A percentile compares a stretch with the other conserved stretches of the same genome.
Conservation (phyloP, 371 early-diverging fungal species). For the Mucor mucedo region DNA sequence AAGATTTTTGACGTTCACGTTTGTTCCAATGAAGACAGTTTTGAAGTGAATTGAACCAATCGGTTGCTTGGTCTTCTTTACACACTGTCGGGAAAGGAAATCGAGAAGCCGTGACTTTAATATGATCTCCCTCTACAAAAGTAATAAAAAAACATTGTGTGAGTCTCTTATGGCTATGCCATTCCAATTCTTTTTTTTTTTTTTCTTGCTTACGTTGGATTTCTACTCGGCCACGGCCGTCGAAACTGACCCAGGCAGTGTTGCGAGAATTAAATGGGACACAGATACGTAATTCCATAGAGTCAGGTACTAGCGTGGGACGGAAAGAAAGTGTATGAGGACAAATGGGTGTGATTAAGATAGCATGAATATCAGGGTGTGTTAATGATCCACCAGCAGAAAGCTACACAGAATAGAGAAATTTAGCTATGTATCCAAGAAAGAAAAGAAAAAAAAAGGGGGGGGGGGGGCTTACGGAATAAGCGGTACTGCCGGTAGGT, state of each 20-base stretch:
- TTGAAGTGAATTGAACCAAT: slow-evolving; percentile 85
- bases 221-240: slow-evolving; percentile 90
- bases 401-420: slow-evolving; percentile 45
- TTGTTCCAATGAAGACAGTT: slow-evolving; percentile 88
- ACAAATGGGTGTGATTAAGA: slow-evolving; percentile 94
- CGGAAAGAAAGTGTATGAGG: slow-evolving; percentile 95
- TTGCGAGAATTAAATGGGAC: slow-evolving; percentile 79
- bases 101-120: slow-evolving; percentile 82
- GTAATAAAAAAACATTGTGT: background rate
- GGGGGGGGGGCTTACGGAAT: slow-evolving; percentile 70
- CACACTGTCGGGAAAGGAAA: slow-evolving; percentile 92
- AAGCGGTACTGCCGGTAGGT: slow-evolving; percentile 97
- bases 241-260: slow-evolving; percentile 89
- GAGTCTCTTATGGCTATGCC: no score
- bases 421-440: background rate
- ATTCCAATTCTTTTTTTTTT: no score
- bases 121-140: slow-evolving; percentile 78
- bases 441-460: no score
- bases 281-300: slow-evolving; percentile 82
- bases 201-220: slow-evolving; percentile 59
- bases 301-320: slow-evolving; percentile 93
- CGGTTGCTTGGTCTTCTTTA: slow-evolving; percentile 72
- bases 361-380: slow-evolving; percentile 93
- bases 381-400: slow-evolving; percentile 94
- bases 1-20: slow-evolving; percentile 75